Evolutionary conservation across 1,139 yeast genomes (phyloP).

Genomic region (Diutina sp.): DNA sequence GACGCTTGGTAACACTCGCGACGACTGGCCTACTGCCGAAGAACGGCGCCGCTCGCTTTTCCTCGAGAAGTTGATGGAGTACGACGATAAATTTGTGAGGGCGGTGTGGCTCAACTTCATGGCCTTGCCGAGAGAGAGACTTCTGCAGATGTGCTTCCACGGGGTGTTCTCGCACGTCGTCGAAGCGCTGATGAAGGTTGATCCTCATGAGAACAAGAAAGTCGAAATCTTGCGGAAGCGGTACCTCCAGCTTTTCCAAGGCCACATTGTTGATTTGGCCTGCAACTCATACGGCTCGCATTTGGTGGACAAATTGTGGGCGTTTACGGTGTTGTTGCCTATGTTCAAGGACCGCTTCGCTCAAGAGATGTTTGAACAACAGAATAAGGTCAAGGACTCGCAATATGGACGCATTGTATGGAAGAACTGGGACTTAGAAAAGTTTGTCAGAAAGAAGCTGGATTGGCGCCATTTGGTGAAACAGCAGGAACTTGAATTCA

Average conservation of each 20-base stretch:
- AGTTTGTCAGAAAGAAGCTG: slow-evolving; percentile 55
- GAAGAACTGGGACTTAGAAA: slow-evolving; percentile 89
- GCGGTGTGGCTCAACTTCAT: slow-evolving; percentile 50
- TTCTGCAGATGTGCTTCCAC: slow-evolving; percentile 67
- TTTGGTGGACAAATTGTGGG: slow-evolving; percentile 76
- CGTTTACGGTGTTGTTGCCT: slow-evolving; percentile 61
- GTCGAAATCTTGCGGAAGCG: slow-evolving; percentile 51
- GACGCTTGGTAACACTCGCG: slow-evolving; percentile 69
- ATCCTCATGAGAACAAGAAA: slow-evolving; percentile 29
- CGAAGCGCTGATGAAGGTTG: slow-evolving; percentile 40
- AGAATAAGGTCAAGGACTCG: slow-evolving; percentile 67
- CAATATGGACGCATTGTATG: slow-evolving; percentile 84
- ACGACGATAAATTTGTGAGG: slow-evolving; percentile 45
- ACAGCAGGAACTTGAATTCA: slow-evolving; percentile 49
- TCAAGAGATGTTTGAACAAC: slow-evolving; percentile 44
- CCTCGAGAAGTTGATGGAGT: slow-evolving; percentile 56
- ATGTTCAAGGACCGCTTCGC: slow-evolving; percentile 85
- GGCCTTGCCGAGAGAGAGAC: slow-evolving; percentile 42
- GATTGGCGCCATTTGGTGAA: slow-evolving; percentile 76
- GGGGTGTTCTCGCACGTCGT: slow-evolving; percentile 85
- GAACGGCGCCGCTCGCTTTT: slow-evolving; percentile 74
- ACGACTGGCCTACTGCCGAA: slow-evolving; percentile 87
- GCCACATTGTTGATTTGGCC: slow-evolving; percentile 43
- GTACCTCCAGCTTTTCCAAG: slow-evolving; percentile 51
- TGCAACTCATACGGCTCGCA: slow-evolving; percentile 91